These are phyloP conservation scores for Fomitopsis betulina DNA, from an alignment of 1,284 basidiomycete species.

Conservation along the genomic window DNA sequence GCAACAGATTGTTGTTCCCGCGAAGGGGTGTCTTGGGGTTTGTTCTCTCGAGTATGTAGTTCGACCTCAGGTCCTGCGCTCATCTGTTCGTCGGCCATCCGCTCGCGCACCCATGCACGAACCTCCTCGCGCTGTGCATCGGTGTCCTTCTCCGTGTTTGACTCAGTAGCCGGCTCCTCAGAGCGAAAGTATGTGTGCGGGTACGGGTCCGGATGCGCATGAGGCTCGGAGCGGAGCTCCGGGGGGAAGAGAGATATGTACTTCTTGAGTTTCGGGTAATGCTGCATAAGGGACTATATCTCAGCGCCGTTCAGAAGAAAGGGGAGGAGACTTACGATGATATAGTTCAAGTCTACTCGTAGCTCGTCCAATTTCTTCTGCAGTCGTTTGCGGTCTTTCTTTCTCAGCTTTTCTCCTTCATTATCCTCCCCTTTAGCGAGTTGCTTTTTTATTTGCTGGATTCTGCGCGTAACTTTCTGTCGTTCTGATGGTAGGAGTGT, in stretches of 20 bases:
- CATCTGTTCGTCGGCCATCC: conserved; percentile 64
- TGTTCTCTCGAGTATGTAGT: conserved; percentile 5
- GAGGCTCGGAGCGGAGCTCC: conserved; percentile 39
- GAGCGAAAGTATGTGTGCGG: conserved; percentile 6
- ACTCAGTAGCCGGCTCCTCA: not conserved
- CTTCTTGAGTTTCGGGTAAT: conserved; percentile 79
- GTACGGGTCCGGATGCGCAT: conserved; percentile 17
- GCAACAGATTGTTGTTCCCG: not conserved
- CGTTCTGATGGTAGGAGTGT: conserved; percentile 48
- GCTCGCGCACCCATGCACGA: conserved; percentile 51
- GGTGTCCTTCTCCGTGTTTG: conserved; percentile 13
- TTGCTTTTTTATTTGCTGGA: conserved; percentile 57
- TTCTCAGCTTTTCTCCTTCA: conserved; percentile 16
- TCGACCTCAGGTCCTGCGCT: conserved; percentile 57
- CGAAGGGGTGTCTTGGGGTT: not conserved
- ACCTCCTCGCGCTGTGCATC: conserved; percentile 57
- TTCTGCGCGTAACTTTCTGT: conserved; percentile 73
- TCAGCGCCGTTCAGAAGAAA: not conserved
- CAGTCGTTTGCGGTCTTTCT: conserved; percentile 37
- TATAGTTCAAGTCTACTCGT: conserved; percentile 81
- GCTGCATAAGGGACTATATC: conserved; percentile 40
- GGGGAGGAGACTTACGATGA: conserved; percentile 51
- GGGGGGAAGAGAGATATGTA: conserved; percentile 86
- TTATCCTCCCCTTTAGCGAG: conserved; percentile 28
- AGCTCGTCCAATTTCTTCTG: conserved; percentile 51